Evolutionary conservation across 352 stramenopile species (phyloP), one percentile per base, ranked within the genome.

Genomic region (Phytophthora rubi): DNA sequence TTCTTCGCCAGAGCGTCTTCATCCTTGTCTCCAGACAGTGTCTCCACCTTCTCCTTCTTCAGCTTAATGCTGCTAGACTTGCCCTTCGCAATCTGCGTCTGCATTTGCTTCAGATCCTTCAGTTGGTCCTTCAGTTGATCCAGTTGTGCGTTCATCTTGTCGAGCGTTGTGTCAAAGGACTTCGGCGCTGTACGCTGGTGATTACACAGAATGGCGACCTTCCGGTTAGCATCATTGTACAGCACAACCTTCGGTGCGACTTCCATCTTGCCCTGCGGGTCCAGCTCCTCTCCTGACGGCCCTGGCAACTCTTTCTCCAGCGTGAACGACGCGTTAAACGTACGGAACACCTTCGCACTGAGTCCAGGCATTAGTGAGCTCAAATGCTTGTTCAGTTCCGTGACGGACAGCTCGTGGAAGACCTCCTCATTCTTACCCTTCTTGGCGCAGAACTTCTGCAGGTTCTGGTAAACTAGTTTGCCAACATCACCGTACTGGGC

Each of bases 161-260:
- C 97, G 6, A 99, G 73, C 33, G 90, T 92, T 3, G 81, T 93
- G 72, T 99, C 95, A 68, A 98, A 98, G 30, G 92, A 97, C 77
- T 99, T 99, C 62, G 97, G 98, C 18, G 99, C 97, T 32, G 98
- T 99, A 51, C 95, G 89, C 77, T 99, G 98, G 83, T 99, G 98
- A 85, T 99, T 99, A 90, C 98, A 99, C 51, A 99, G 79, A 73
- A 99, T 99, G 18, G 98, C 98, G 16, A 99, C 98, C 88, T 99
- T 97, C n/a, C 98, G 92, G 85, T 99, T 99, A n/a, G 98, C 98
- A 74, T 99, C 98, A 68, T 99, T 99, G 90, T 99, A 99, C 70
- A 97, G 85, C 3, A 99, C 91, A 48, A 99, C 93, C 84, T 99
- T 99, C 37, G 94, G 85, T 1, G 88, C 69, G 0, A 86, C 80